Percentiles rank a stretch among this genome's conserved stretches.
Conservation (phyloP, 2,329 filamentous ascomycete genomes). For the Aspergillus latus region DNA sequence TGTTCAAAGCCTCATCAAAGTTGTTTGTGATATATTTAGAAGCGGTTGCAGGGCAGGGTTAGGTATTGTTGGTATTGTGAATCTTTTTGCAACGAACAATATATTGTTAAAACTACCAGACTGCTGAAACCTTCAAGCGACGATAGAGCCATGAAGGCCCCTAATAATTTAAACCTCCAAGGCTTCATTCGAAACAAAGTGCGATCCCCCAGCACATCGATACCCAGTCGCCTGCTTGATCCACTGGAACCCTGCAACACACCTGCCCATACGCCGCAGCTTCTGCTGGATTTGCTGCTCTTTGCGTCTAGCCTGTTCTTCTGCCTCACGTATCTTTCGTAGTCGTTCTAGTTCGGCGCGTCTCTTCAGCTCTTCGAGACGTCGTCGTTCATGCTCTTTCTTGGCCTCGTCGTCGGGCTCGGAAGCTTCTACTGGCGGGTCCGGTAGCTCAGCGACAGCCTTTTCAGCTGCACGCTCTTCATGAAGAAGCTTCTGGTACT, state of each 20-base stretch:
- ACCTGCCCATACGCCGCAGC: conserved; percentile 56
- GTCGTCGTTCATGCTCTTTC: conserved; percentile 3
- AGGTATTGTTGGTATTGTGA: too few species aligned
- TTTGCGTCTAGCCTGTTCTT: conserved; percentile 38
- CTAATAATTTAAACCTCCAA: background rate
- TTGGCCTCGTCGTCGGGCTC: conserved; percentile 4
- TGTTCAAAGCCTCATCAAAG: too few species aligned
- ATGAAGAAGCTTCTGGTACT: conserved; percentile 3
- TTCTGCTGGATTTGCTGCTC: conserved; percentile 48
- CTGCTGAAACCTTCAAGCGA: too few species aligned
- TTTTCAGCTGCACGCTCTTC: conserved; percentile 6
- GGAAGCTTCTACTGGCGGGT: background rate
- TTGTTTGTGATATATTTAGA: too few species aligned
- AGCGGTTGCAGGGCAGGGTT: too few species aligned
- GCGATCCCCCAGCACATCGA: conserved; percentile 61
- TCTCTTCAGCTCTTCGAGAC: conserved; percentile 23
- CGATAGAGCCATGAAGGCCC: background rate
- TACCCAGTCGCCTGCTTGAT: conserved; percentile 61
- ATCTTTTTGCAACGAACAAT: too few species aligned
- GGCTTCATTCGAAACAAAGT: conserved; percentile 51
- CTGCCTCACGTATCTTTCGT: conserved; percentile 31
- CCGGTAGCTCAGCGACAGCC: conserved; percentile 33
- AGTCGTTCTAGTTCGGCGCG: conserved; percentile 41
- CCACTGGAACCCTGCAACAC: conserved; percentile 60
- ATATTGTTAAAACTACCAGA: too few species aligned